Base-by-base conservation (phyloP, 2,329 filamentous ascomycete genomes). In the Fusarium tanahbumbuense region DNA sequence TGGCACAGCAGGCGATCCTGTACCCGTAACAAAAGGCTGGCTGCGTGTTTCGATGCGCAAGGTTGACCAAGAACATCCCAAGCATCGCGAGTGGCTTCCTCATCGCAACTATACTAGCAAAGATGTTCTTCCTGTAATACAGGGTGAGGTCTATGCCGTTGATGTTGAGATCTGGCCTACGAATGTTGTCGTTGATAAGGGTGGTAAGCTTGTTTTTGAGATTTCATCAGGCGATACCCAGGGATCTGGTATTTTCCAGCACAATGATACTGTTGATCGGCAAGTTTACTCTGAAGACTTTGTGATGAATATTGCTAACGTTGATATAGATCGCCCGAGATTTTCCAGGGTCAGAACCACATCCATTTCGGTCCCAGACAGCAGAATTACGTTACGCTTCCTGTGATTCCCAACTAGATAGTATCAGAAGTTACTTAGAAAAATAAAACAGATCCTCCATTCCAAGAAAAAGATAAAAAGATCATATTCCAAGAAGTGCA, bases 81-180 rank as follows among this genome's bases (percentile, higher is more conserved):
- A 83, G 66, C 83, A 90, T 71, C 79, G 84, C 8, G 71, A 81
- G 0, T 89, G 84, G 73, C 79, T 90, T 15, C 88, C 88, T 4
- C 83, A 73, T 4, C 82, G 89, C 8, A 84, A 90, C 50, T 91
- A 91, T 72, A 80, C 83, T 20, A 85, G 83, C 40, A 85, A 80
- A 0, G 88, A 91, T 64, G 85, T 87, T 5, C 81, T 82, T 47
- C 81, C 84, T 1, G 87, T 91, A 11, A 81, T 84, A 28, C 79
- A 82, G 0, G 86, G 85, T 0, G 84, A 88, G 57, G 80, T 89
- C 0, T 91, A 91, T 70, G 77, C 75, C 0, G 86, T 90, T 1
- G 88, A 91, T 65, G 80, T 91, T 1, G 89, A 91, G 75, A 76
- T 91, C 0, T 91, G 88, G 89, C 88, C 89, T 0, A 90, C 88